These are phyloP conservation scores for Penicillium glabrum DNA, from an alignment of 2,329 filamentous ascomycete species.

Conservation along the genomic window DNA sequence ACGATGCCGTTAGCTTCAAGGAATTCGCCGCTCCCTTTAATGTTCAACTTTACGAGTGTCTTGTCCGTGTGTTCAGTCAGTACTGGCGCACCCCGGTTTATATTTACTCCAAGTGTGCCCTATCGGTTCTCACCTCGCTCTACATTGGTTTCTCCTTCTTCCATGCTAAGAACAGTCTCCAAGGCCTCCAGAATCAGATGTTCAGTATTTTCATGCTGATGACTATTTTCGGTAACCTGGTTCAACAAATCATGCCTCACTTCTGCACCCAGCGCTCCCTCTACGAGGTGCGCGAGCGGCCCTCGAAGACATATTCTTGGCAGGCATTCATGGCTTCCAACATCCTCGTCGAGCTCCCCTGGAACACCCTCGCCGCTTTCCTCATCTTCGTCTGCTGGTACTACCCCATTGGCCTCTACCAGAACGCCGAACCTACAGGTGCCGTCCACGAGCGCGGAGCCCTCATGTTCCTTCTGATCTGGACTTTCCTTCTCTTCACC, in stretches of 20 bases:
- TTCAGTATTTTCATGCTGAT: slow-evolving; percentile 85
- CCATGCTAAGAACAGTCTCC: slow-evolving; percentile 69
- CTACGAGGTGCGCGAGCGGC: slow-evolving; percentile 61
- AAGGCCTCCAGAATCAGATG: slow-evolving; percentile 88
- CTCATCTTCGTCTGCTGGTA: slow-evolving; percentile 67
- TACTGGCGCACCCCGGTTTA: slow-evolving; percentile 90
- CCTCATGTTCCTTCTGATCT: slow-evolving; percentile 64
- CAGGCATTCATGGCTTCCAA: slow-evolving; percentile 69
- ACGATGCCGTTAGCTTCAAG: slow-evolving; percentile 59
- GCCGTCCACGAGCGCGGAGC: slow-evolving; percentile 56
- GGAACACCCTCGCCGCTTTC: slow-evolving; percentile 61
- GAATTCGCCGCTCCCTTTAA: slow-evolving; percentile 79
- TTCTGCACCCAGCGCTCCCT: slow-evolving; percentile 60
- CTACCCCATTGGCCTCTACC: slow-evolving; percentile 58
- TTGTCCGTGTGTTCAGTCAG: slow-evolving; percentile 78
- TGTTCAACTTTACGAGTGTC: slow-evolving; percentile 66
- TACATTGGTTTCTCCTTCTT: slow-evolving; percentile 87
- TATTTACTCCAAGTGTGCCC: slow-evolving; percentile 77
- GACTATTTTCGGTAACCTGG: slow-evolving; percentile 69
- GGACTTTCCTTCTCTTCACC: slow-evolving; percentile 69
- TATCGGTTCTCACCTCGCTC: slow-evolving; percentile 65
- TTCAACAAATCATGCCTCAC: slow-evolving; percentile 58
- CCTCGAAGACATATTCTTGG: slow-evolving; percentile 74
- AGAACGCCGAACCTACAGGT: slow-evolving; percentile 41
- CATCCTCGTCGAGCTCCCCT: slow-evolving; percentile 71